phyloP scores from a whole-genome alignment of 148 eudicot species.

The Dysphania ambrosioides region DNA sequence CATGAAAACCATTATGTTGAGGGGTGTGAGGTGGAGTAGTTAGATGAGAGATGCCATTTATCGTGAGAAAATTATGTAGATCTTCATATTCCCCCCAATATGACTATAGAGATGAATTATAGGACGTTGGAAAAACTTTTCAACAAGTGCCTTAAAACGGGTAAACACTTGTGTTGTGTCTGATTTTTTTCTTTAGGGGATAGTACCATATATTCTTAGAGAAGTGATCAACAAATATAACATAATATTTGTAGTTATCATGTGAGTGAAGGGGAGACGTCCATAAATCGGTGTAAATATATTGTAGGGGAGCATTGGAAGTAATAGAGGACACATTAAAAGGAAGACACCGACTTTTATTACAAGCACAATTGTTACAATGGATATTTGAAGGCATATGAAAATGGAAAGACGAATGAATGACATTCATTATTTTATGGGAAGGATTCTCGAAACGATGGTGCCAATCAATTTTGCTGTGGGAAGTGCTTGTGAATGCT shows the following conservation, averaged over 20 bases:
- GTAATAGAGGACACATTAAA: neutral
- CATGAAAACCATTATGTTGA: neutral
- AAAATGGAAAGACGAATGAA: too few species aligned
- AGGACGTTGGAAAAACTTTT: slow-evolving; percentile 3
- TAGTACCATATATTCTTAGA: slow-evolving; percentile 6
- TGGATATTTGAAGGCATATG: neutral
- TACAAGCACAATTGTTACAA: neutral
- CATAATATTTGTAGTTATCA: slow-evolving; percentile 3
- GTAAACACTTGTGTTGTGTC: neutral
- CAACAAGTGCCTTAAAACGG: neutral
- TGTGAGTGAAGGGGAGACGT: neutral
- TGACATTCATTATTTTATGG: too few species aligned
- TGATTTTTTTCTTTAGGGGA: slow-evolving; percentile 8
- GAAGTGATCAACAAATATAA: slow-evolving; percentile 14
- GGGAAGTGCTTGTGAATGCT: too few species aligned
- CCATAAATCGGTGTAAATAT: slow-evolving; percentile 2
- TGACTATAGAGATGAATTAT: too few species aligned
- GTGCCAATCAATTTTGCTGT: too few species aligned
- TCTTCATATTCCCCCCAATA: too few species aligned
- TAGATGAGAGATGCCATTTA: neutral
- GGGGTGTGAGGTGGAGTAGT: slow-evolving; percentile 6
- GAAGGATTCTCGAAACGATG: too few species aligned
- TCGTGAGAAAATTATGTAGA: neutral
- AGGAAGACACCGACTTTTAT: neutral
- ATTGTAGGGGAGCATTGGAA: neutral